phyloP scores from a whole-genome alignment of 176 grass and related monocot species.

The Poa pratensis region DNA sequence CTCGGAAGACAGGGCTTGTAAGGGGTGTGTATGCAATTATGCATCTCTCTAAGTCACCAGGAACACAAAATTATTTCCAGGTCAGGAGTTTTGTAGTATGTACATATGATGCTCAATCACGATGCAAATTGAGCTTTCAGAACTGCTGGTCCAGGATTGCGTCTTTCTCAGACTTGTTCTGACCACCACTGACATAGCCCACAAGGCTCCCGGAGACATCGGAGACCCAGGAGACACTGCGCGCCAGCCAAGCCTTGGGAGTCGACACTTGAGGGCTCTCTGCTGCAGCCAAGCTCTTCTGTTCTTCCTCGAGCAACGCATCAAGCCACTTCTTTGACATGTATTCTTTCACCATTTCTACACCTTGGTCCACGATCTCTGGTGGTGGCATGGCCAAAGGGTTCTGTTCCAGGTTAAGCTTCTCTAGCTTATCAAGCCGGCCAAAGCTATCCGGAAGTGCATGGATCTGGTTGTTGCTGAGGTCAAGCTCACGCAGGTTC shows the following conservation, averaged over 20 bases:
- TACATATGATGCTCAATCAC: constrained; percentile 41
- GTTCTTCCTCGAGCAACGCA: constrained; percentile 67
- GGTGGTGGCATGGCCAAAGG: constrained; percentile 65
- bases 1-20: background rate
- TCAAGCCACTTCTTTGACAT: constrained; percentile 70
- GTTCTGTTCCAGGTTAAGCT: constrained; percentile 92
- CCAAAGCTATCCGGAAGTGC: constrained; percentile 79
- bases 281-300: constrained; percentile 54
- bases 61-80: constrained; percentile 25
- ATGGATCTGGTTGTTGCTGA: constrained; percentile 97
- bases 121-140: constrained; percentile 15
- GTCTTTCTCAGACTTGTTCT: constrained; percentile 54
- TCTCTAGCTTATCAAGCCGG: constrained; percentile 68
- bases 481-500: constrained; percentile 79
- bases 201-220: constrained; percentile 62
- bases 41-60: background rate
- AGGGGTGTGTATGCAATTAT: background rate
- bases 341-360: constrained; percentile 69
- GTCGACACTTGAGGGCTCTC: constrained; percentile 46
- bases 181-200: constrained; percentile 53
- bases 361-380: constrained; percentile 59
- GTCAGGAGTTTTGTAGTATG: constrained; percentile 29
- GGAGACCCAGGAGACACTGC: constrained; percentile 69
- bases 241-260: constrained; percentile 64
- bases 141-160: constrained; percentile 69